Evolutionary conservation across 768 basidiomycete species (phyloP).

Genomic region (Paxillus involutus): DNA sequence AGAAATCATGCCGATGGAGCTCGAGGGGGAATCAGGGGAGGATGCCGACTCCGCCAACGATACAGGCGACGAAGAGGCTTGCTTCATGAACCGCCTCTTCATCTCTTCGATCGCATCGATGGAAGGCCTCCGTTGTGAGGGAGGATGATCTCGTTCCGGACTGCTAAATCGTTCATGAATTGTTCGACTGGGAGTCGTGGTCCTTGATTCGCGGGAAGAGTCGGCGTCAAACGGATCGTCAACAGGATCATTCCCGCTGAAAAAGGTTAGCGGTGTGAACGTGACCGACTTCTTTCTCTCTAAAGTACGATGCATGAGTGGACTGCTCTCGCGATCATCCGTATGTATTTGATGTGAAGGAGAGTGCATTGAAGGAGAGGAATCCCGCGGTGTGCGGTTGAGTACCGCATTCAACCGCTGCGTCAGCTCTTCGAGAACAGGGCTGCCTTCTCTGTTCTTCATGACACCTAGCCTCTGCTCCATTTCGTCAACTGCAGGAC

Average conservation of each 20-base stretch:
- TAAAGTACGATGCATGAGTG: slow-evolving; percentile 24
- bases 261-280: slow-evolving; percentile 4
- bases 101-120: slow-evolving; percentile 60
- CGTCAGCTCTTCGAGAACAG: slow-evolving; percentile 50
- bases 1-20: slow-evolving; percentile 9
- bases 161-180: slow-evolving; percentile 11
- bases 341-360: slow-evolving; percentile 16
- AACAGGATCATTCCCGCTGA: slow-evolving; percentile 1
- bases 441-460: slow-evolving; percentile 54
- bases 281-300: slow-evolving; percentile 19
- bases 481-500: slow-evolving; percentile 64
- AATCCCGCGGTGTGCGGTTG: slow-evolving; percentile 34
- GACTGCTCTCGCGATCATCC: slow-evolving; percentile 26
- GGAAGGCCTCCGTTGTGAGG: slow-evolving; percentile 30
- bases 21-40: slow-evolving; percentile 14
- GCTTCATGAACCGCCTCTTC: slow-evolving; percentile 55
- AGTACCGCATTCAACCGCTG: slow-evolving; percentile 43
- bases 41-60: slow-evolving; percentile 16
- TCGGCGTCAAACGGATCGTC: slow-evolving; percentile 1
- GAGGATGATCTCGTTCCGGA: slow-evolving; percentile 11
- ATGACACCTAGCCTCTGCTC: slow-evolving; percentile 59
- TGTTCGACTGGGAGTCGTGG: slow-evolving; percentile 8
- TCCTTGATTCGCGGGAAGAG: slow-evolving; percentile 11
- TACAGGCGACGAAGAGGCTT: slow-evolving; percentile 25
- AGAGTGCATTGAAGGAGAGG: slow-evolving; percentile 25